These are phyloP conservation scores for Ricinus communis DNA, from an alignment of 345 rosid species.

Conservation along the genomic window DNA sequence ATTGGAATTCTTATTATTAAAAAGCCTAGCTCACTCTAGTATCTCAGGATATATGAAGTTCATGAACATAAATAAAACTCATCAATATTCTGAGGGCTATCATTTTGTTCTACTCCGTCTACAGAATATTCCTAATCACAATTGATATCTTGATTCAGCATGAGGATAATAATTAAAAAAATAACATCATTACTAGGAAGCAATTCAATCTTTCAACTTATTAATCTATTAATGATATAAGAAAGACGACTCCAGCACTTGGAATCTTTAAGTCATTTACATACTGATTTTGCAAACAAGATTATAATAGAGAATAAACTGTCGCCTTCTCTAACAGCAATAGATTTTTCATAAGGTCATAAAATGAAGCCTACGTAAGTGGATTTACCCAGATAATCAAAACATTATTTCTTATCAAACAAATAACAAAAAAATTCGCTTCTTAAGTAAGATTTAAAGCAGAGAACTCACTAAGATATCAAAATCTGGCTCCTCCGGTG, in stretches of 20 bases:
- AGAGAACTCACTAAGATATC: conserved; percentile 72
- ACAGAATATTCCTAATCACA: neutral
- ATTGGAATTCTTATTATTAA: neutral
- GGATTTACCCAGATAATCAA: neutral
- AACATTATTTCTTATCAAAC: neutral
- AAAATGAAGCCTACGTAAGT: neutral
- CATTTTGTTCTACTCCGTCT: neutral
- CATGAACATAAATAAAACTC: neutral
- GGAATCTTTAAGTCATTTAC: neutral
- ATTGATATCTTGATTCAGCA: conserved; percentile 5
- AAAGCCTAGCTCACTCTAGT: neutral
- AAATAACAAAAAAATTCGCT: neutral
- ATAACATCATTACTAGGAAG: neutral
- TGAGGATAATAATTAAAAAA: neutral
- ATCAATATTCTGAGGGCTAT: neutral
- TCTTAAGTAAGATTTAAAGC: conserved; percentile 15
- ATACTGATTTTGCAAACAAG: neutral
- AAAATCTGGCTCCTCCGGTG: conserved; percentile 91
- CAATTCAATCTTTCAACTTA: neutral
- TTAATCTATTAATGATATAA: neutral
- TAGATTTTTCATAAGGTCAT: neutral
- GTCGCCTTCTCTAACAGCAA: neutral
- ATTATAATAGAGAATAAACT: neutral
- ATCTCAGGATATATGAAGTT: neutral
- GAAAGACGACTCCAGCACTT: neutral